Percentiles rank a stretch among this genome's conserved stretches.
These are phyloP conservation scores for Penicillium sp. DNA, from an alignment of 2,329 filamentous ascomycete genomes.

Conservation along the genomic window DNA sequence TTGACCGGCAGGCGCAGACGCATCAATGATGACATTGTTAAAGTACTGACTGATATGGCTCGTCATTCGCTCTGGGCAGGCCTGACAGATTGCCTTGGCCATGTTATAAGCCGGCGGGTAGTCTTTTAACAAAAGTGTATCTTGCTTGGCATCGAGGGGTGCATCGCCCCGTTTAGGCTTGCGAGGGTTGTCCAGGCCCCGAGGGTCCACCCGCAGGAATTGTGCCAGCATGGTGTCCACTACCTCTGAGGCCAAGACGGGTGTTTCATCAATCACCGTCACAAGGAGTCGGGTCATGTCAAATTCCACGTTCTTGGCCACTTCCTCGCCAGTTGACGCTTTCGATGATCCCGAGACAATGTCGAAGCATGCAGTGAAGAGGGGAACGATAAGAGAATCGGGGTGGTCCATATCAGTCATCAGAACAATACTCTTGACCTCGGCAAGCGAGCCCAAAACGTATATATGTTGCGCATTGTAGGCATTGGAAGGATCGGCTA, in stretches of 20 bases:
- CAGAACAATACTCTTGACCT: slow-evolving; percentile 92
- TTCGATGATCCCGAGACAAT: slow-evolving; percentile 78
- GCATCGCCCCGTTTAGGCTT: slow-evolving; percentile 55
- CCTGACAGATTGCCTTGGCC: slow-evolving; percentile 90
- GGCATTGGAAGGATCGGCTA: slow-evolving; percentile 81
- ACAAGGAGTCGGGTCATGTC: slow-evolving; percentile 85
- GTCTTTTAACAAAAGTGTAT: slow-evolving; percentile 79
- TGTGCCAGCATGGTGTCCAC: slow-evolving; percentile 94
- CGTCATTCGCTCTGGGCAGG: slow-evolving; percentile 89
- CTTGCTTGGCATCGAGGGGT: slow-evolving; percentile 71
- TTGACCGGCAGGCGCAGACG: slow-evolving; percentile 61
- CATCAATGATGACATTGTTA: slow-evolving; percentile 91
- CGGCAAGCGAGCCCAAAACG: slow-evolving; percentile 81
- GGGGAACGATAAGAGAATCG: slow-evolving; percentile 72
- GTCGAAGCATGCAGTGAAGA: slow-evolving; percentile 91
- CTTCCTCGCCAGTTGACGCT: slow-evolving; percentile 71
- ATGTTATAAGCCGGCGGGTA: slow-evolving; percentile 93
- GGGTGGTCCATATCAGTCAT: slow-evolving; percentile 83
- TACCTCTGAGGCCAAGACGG: slow-evolving; percentile 73
- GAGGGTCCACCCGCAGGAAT: slow-evolving; percentile 83
- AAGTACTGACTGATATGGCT: slow-evolving; percentile 95
- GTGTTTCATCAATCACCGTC: slow-evolving; percentile 82
- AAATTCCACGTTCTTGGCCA: slow-evolving; percentile 91
- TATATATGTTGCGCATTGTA: slow-evolving; percentile 95
- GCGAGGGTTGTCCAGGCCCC: slow-evolving; percentile 52